Evolutionary conservation across 495 filamentous ascomycete genomes (phyloP).

Genomic region (Xylaria grammica): DNA sequence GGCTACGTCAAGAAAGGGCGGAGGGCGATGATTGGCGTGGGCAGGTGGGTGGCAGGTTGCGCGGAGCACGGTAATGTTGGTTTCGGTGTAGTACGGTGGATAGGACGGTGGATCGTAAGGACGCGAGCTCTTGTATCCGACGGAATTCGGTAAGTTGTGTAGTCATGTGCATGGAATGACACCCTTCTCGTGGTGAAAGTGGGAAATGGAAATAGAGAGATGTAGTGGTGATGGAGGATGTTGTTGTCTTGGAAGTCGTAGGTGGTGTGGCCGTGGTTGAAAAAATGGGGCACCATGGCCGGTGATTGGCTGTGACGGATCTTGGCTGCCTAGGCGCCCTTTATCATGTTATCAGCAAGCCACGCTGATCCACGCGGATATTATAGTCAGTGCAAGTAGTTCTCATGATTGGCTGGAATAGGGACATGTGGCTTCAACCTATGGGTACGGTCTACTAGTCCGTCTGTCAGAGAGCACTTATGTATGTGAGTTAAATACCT

Average conservation of each 20-base stretch:
- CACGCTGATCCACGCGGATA: not conserved
- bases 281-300: not conserved
- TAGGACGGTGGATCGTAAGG: slow-evolving; percentile 34
- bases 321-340: slow-evolving; percentile 14
- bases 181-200: slow-evolving; percentile 28
- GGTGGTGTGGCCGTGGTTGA: slow-evolving; percentile 11
- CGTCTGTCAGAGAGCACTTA: not conserved
- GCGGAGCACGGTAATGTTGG: slow-evolving; percentile 8
- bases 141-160: slow-evolving; percentile 32
- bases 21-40: slow-evolving; percentile 1
- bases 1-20: not conserved
- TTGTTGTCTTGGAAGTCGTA: slow-evolving; percentile 8
- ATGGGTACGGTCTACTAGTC: not conserved
- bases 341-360: slow-evolving; percentile 22
- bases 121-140: slow-evolving; percentile 25
- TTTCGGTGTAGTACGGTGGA: slow-evolving; percentile 31
- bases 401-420: slow-evolving; percentile 10
- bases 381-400: not conserved
- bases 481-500: not conserved
- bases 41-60: not conserved
- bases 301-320: slow-evolving; percentile 9
- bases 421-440: slow-evolving; percentile 3
- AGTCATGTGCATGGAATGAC: slow-evolving; percentile 46
- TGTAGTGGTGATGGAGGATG: slow-evolving; percentile 20
- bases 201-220: slow-evolving; percentile 25